Evolutionary conservation across 192 early-diverging fungal genomes (phyloP), one percentile per base, ranked within the genome.

Genomic region (Backusella parvicylindrica): DNA sequence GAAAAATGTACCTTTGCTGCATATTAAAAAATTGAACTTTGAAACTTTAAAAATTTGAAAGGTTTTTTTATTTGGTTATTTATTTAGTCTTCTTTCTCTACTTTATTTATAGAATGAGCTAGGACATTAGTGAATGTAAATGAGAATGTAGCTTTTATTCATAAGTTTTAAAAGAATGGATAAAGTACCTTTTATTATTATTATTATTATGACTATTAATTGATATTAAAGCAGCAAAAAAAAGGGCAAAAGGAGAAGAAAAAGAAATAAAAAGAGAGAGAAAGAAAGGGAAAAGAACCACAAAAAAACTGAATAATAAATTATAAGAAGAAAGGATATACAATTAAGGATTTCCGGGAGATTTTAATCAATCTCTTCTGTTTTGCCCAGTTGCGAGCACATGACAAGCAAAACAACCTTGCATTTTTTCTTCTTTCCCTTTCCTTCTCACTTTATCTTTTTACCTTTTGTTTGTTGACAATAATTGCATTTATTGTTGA

Each of bases 301-400:
- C 53, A 21, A 60, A 60, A 60, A 56, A 60, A 47, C 1, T 28
- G 53, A 60, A 60, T 23, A 60, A 60, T 28, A 60, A 60, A 60
- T 60, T 26, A 60, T 13, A 60, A 28, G 53, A 56, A 56, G 50
- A 60, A 6, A 60, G 53, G 53, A 60, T 28, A 60, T 60, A 60
- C 53, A 60, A 60, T 60, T 60, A 60, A 60, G 53, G 53, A 60
- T 60, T 60, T 23, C 23, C 53, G 53, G 53, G 53, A 60, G 23
- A 60, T 60, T 56, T 56, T 56, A 26, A 28, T 56, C 53, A 21
- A 56, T 56, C 23, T 56, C 53, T 56, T 60, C 23, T 60, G 26
- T 47, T 60, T 60, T 1, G 23, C 53, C 53, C 21, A 28, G 7
- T 60, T 28, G 9, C 9, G 26, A 26, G 21, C 53, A 60, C 53